A percentile compares a stretch with the other conserved stretches of the same genome.
Evolutionary conservation across 306 rosid species (phyloP).

Genomic region (Parietaria judaica): DNA sequence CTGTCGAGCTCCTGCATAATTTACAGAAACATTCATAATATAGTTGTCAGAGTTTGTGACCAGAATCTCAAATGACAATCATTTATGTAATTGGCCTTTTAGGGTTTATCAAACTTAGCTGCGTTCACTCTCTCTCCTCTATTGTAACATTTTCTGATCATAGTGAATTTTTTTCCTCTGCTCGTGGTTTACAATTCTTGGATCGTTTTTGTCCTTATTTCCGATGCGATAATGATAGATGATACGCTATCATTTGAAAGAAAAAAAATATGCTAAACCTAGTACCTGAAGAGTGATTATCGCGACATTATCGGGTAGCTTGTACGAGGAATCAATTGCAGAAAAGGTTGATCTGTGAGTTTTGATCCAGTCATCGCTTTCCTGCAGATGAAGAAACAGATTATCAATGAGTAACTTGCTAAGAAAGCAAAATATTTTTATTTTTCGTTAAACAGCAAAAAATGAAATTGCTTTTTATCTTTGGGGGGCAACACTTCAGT

Average conservation of each 20-base stretch:
- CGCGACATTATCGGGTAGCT: constrained; percentile 41
- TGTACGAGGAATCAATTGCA: constrained; percentile 33
- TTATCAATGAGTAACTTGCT: neutral
- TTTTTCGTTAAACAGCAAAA: neutral
- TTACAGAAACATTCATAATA: neutral
- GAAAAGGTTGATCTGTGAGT: constrained; percentile 33
- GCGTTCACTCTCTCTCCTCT: too few relatives aligned
- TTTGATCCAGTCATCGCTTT: constrained; percentile 35
- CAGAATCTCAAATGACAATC: neutral
- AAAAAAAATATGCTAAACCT: neutral
- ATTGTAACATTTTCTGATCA: too few relatives aligned
- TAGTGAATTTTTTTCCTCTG: too few relatives aligned
- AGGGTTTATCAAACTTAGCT: too few relatives aligned
- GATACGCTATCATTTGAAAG: neutral
- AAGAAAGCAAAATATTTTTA: neutral
- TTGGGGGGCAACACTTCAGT: neutral
- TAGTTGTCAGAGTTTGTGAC: neutral
- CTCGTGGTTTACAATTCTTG: too few relatives aligned
- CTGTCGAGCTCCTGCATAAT: constrained; percentile 30
- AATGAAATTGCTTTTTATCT: too few relatives aligned
- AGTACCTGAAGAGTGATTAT: constrained; percentile 40
- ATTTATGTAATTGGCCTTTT: too few relatives aligned
- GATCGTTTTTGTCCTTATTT: too few relatives aligned
- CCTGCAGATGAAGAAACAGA: constrained; percentile 27
- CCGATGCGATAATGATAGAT: neutral